These are phyloP conservation scores for Botrytis cinerea DNA, from an alignment of 2,329 filamentous ascomycete species.

Conservation along the genomic window DNA sequence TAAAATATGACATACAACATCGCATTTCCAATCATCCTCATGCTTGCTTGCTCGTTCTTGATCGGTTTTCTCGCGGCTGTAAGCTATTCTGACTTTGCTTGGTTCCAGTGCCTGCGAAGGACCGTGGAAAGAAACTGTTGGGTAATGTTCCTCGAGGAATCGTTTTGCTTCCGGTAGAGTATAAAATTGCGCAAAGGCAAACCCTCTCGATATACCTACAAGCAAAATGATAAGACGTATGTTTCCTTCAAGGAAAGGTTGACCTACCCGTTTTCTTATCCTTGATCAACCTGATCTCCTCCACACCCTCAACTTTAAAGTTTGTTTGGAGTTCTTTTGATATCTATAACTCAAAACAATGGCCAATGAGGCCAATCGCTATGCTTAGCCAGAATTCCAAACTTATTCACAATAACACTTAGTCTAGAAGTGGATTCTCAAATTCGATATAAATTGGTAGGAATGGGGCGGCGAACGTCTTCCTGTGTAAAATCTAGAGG, in stretches of 20 bases:
- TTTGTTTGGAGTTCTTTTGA: conserved; percentile 54
- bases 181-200: conserved; percentile 58
- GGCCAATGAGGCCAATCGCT: conserved; percentile 41
- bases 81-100: conserved; percentile 47
- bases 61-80: conserved; percentile 55
- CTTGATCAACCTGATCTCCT: conserved; percentile 59
- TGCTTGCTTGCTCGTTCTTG: conserved; percentile 47
- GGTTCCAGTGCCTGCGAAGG: conserved; percentile 44
- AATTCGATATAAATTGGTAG: conserved; percentile 30
- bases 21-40: conserved; percentile 59
- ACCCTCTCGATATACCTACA: conserved; percentile 54
- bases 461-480: conserved; percentile 52
- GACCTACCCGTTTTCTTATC: conserved; percentile 57
- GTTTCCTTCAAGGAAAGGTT: conserved; percentile 19
- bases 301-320: conserved; percentile 53
- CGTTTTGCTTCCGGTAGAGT: conserved; percentile 50
- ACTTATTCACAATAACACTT: conserved; percentile 41
- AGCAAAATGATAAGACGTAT: conserved; percentile 24
- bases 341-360: conserved; percentile 50
- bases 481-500: conserved; percentile 51
- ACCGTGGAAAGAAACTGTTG: conserved; percentile 51
- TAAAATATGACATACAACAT: conserved; percentile 45
- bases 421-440: conserved; percentile 36
- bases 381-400: conserved; percentile 44
- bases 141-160: conserved; percentile 56